A percentile compares a stretch with the other conserved stretches of the same genome.
Conservation (phyloP, 306 rosid genomes). For the Malus asiatica region DNA sequence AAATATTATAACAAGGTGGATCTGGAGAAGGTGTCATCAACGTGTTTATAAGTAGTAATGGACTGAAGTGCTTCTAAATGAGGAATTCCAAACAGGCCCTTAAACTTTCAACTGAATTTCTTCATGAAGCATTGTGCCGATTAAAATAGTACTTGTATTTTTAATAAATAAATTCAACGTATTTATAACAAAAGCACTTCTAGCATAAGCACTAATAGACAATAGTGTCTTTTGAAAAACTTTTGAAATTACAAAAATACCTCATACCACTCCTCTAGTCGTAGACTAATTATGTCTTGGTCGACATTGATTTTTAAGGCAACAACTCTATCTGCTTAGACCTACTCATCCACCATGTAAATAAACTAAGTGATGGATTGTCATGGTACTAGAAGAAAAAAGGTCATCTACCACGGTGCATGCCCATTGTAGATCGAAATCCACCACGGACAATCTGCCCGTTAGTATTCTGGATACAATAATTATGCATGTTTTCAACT, state of each 20-base stretch:
- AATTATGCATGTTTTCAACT: no score
- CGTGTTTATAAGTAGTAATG: neutral
- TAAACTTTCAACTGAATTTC: neutral
- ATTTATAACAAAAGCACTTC: no score
- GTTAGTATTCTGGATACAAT: no score
- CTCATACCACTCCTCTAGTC: neutral
- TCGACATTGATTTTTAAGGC: neutral
- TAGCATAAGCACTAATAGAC: neutral
- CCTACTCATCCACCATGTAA: neutral
- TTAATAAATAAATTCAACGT: no score
- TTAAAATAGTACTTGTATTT: no score
- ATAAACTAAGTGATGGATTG: neutral
- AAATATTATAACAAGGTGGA: neutral
- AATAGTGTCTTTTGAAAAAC: neutral
- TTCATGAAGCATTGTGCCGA: no score
- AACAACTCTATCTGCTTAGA: neutral
- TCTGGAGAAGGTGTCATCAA: neutral
- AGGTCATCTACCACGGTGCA: no score
- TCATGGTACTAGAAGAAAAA: neutral
- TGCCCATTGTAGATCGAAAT: no score
- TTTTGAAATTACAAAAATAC: neutral
- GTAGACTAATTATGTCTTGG: neutral
- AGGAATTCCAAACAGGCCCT: neutral
- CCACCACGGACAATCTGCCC: no score
- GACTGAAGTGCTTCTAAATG: neutral